Evolutionary conservation across 108 stramenopile species (phyloP).

Genomic region (Skeletonema marinoi): DNA sequence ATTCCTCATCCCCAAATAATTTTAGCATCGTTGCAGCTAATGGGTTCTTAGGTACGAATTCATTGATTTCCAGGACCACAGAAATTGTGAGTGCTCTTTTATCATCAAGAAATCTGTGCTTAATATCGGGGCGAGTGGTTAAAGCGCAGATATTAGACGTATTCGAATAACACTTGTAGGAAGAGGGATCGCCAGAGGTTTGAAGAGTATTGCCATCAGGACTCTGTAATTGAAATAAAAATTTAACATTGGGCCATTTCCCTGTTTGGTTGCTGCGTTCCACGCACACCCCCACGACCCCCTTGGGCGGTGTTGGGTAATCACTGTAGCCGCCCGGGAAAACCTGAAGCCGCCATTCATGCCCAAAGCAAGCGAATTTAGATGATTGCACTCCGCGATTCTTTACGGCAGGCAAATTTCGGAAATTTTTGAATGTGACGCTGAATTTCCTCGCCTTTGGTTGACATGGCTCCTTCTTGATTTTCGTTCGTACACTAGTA

Average conservation of each 20-base stretch:
- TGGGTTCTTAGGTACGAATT: background rate
- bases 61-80: background rate
- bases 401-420: background rate
- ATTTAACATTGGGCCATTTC: background rate
- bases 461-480: background rate
- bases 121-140: background rate
- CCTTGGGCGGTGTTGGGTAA: background rate
- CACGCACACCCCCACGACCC: background rate
- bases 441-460: background rate
- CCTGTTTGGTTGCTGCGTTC: background rate
- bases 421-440: background rate
- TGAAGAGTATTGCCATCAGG: background rate
- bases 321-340: background rate
- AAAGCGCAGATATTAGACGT: background rate
- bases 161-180: background rate
- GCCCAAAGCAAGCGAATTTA: slow-evolving; percentile 13
- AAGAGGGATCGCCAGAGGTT: background rate
- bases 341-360: slow-evolving; percentile 53
- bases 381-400: background rate
- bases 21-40: background rate
- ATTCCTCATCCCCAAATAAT: background rate
- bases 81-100: background rate
- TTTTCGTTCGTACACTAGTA: background rate
- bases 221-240: background rate
- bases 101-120: background rate